Evolutionary conservation across 2,329 filamentous ascomycete genomes (phyloP).

Genomic region (Calonectria pauciramosa): DNA sequence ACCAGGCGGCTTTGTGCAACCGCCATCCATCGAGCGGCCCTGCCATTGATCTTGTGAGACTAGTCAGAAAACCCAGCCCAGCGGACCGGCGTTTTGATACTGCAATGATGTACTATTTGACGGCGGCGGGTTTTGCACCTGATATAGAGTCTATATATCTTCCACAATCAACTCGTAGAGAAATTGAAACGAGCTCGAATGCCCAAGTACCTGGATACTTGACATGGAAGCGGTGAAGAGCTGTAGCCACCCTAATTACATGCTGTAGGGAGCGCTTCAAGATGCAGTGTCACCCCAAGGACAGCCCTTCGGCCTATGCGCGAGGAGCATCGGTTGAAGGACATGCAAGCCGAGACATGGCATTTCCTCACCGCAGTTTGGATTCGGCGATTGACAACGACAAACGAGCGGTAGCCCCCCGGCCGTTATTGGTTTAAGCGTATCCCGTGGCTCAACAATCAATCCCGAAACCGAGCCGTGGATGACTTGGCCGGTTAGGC

Average conservation of each 20-base stretch:
- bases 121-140: not conserved
- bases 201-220: not conserved
- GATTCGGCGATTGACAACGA: constrained; percentile 22
- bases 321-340: not conserved
- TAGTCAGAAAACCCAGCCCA: constrained; percentile 32
- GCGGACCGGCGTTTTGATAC: constrained; percentile 32
- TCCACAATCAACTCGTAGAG: not conserved
- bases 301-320: not conserved
- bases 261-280: not conserved
- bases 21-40: constrained; percentile 39
- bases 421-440: not conserved
- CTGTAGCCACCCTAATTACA: constrained; percentile 8
- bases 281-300: constrained; percentile 8
- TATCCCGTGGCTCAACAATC: not conserved
- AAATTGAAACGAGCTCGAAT: not conserved
- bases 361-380: constrained; percentile 12
- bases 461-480: not conserved
- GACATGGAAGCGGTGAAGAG: not conserved
- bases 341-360: constrained; percentile 11
- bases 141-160: not conserved
- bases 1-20: constrained; percentile 30
- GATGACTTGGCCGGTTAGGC: not conserved
- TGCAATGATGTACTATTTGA: not conserved
- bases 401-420: constrained; percentile 5
- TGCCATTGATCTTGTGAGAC: constrained; percentile 43